Conservation (phyloP, 139 green algal genomes). For the Tetradesmus obliquus region DNA sequence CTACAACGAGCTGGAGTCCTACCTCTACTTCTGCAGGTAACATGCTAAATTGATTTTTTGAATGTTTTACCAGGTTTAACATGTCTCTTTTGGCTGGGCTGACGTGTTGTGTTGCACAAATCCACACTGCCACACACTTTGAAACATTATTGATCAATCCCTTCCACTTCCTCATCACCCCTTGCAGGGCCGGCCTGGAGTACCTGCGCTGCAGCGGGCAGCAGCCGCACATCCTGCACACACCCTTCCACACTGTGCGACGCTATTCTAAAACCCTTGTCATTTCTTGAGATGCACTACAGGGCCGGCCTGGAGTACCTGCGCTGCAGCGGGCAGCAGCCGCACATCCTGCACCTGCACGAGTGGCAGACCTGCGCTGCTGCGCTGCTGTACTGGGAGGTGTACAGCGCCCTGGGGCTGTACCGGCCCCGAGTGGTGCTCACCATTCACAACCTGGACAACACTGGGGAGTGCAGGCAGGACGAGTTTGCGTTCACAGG, state of each 20-base stretch:
- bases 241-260: background rate
- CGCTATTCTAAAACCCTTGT: background rate
- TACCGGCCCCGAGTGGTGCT: constrained; percentile 72
- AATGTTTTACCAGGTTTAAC: background rate
- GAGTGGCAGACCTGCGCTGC: constrained; percentile 92
- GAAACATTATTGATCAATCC: no score
- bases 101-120: background rate
- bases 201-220: constrained; percentile 65
- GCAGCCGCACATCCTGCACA: constrained; percentile 74
- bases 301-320: constrained; percentile 83
- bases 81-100: background rate
- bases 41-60: background rate
- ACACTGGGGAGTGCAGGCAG: constrained; percentile 85
- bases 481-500: constrained; percentile 90
- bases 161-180: no score
- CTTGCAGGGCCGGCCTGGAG: constrained; percentile 85
- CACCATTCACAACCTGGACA: constrained; percentile 98
- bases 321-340: constrained; percentile 50
- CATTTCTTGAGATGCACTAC: background rate
- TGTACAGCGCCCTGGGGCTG: constrained; percentile 68
- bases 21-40: constrained; percentile 95
- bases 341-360: constrained; percentile 84
- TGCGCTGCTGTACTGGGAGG: constrained; percentile 89
- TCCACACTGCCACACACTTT: no score
- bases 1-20: constrained; percentile 97